phyloP scores from a whole-genome alignment of 2,329 filamentous ascomycete species.

The Monosporascus sp. region DNA sequence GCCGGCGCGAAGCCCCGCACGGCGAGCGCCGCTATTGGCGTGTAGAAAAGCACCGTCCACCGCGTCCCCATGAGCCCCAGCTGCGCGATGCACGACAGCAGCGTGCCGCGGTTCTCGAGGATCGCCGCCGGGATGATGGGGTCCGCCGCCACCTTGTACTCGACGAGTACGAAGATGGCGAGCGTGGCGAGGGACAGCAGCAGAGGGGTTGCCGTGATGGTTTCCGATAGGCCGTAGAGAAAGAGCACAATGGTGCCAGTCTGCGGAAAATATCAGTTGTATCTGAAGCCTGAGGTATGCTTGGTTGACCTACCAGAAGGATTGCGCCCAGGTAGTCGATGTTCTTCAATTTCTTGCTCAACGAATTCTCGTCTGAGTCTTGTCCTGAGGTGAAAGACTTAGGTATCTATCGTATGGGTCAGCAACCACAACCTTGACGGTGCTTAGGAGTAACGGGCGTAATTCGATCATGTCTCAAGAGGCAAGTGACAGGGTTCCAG shows the following conservation, averaged over 20 bases:
- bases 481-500: too few species aligned
- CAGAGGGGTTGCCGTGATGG: conserved; percentile 55
- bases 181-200: conserved; percentile 49
- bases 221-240: conserved; percentile 63
- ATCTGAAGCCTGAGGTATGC: neutral
- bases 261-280: conserved; percentile 30
- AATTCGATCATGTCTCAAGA: too few species aligned
- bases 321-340: conserved; percentile 73
- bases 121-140: conserved; percentile 71
- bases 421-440: too few species aligned
- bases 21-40: conserved; percentile 72
- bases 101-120: conserved; percentile 62
- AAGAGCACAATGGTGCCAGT: conserved; percentile 63
- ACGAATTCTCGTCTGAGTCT: conserved; percentile 33
- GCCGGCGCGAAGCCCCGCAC: conserved; percentile 66
- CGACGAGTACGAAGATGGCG: conserved; percentile 54
- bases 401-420: conserved; percentile 42
- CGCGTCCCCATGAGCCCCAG: conserved; percentile 75
- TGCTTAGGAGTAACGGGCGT: too few species aligned
- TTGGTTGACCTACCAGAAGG: conserved; percentile 46
- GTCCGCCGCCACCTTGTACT: conserved; percentile 57
- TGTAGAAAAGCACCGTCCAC: conserved; percentile 77
- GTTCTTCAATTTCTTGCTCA: conserved; percentile 49
- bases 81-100: conserved; percentile 69
- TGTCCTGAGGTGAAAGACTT: conserved; percentile 23